These are phyloP conservation scores for Penicillium antarcticum DNA, from an alignment of 495 filamentous ascomycete genomes.

Conservation along the genomic window DNA sequence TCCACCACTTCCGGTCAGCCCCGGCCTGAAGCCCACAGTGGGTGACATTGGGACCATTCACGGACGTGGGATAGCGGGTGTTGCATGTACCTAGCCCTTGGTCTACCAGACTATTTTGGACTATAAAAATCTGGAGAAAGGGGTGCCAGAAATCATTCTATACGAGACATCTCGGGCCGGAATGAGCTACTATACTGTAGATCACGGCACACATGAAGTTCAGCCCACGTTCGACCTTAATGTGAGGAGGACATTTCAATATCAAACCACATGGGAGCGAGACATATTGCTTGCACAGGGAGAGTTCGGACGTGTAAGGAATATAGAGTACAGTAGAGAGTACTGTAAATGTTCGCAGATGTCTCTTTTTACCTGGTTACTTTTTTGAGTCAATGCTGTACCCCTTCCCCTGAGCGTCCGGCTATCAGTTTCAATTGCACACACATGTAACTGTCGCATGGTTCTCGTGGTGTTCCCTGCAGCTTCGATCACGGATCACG, in stretches of 20 bases:
- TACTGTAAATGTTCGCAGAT: too few relatives aligned
- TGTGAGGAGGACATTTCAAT: background rate
- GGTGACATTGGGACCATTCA: slow-evolving; percentile 2
- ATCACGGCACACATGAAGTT: slow-evolving; percentile 8
- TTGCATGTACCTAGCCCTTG: slow-evolving; percentile 3
- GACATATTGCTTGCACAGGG: background rate
- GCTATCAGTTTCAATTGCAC: too few relatives aligned
- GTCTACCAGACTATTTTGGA: background rate
- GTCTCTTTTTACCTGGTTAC: too few relatives aligned
- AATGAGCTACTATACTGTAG: slow-evolving; percentile 9
- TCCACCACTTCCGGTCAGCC: slow-evolving; percentile 9
- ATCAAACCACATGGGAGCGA: background rate
- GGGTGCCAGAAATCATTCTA: slow-evolving; percentile 4
- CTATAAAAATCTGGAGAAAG: slow-evolving; percentile 4
- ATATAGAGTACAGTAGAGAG: too few relatives aligned
- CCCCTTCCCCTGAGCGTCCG: too few relatives aligned
- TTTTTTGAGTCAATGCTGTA: too few relatives aligned
- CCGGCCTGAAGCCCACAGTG: slow-evolving; percentile 7
- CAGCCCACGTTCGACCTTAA: background rate
- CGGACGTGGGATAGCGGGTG: background rate
- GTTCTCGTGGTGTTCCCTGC: too few relatives aligned
- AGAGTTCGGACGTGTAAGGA: too few relatives aligned
- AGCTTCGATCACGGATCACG: background rate
- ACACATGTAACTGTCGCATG: too few relatives aligned
- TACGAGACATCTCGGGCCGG: slow-evolving; percentile 6